phyloP scores from a whole-genome alignment of 106 monocot species.

The Ottelia alismoides region DNA sequence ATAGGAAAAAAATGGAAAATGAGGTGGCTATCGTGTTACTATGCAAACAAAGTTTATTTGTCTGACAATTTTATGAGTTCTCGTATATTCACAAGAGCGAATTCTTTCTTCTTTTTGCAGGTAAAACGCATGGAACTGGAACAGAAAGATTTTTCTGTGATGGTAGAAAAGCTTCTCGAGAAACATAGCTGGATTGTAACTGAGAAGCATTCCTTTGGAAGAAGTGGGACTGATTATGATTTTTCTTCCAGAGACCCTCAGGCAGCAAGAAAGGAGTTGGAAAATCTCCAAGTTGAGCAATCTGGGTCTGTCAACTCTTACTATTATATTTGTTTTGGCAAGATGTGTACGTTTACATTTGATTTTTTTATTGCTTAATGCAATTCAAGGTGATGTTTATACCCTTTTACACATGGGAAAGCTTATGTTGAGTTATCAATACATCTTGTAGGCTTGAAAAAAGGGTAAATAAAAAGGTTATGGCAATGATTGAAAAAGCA shows the following conservation, averaged over 20 bases:
- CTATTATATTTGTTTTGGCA: not conserved
- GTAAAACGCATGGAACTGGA: constrained; percentile 89
- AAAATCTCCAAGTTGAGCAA: constrained; percentile 69
- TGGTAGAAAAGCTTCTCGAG: constrained; percentile 71
- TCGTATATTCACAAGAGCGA: not conserved
- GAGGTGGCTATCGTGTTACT: constrained; percentile 34
- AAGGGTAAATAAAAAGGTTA: constrained; percentile 95
- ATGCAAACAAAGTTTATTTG: not conserved
- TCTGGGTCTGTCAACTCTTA: constrained; percentile 32
- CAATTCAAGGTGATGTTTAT: too few relatives aligned
- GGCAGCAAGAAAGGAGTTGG: constrained; percentile 52
- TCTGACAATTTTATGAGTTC: not conserved
- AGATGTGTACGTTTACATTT: too few relatives aligned
- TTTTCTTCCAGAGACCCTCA: constrained; percentile 56
- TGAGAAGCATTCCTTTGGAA: constrained; percentile 92
- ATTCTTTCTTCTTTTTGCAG: constrained; percentile 17
- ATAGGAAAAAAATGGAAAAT: constrained; percentile 92
- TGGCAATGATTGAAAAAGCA: constrained; percentile 98
- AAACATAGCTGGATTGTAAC: constrained; percentile 85
- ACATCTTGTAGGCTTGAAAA: constrained; percentile 66
- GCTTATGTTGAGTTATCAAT: too few relatives aligned
- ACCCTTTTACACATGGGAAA: too few relatives aligned
- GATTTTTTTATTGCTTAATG: too few relatives aligned
- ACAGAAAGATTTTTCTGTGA: constrained; percentile 65
- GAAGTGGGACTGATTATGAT: constrained; percentile 86